Base-by-base conservation (phyloP, 139 green algal species). In the Chlamydomonas sphaeroides region DNA sequence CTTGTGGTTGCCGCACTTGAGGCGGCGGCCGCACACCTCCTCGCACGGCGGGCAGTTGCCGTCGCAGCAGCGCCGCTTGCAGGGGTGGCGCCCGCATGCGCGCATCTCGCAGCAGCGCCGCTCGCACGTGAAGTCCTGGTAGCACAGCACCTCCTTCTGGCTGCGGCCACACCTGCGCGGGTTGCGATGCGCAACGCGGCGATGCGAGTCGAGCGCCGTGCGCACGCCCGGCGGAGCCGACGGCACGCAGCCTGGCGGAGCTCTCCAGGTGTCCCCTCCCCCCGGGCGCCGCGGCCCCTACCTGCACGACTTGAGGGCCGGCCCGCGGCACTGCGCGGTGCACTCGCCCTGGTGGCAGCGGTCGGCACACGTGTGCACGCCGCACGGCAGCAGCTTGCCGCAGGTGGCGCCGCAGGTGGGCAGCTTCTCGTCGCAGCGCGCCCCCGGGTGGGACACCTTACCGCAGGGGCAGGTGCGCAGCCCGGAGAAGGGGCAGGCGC, bases 31-130 rank as follows among this genome's bases (percentile, higher is more conserved):
- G 78, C 95, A 98, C 32, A 91, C 84, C 85, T 98, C 92, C 62
- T 97, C 89, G 84, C 95, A 98, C 36, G 95, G 92, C 6, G 93
- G 94, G 85, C 94, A 97, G 83, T 65, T 73, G 51, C 95, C 95
- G 48, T 94, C 88, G 84, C 95, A 98, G 92, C 95, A 98, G 82
- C 94, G 94, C 0, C 92, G 89, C 80, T 94, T 94, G 89, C 95
- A 98, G 8, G 83, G 77, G 77, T 98, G 95, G 4, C 92, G 90
- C 25, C 90, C 91, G 80, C 94, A 97, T 8, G 62, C 61, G 42
- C 91, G 88, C 86, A 92, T 82, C 33, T 83, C 76, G 39, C 63
- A 82, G 88, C 94, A 97, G 32, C 89, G 84, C 67, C 90, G 88
- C 84, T 98, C 91, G 76, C 95, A 98, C 38, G 80, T 74, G 10